Conservation (phyloP, 257 asterid species). For the Apocynum venetum region DNA sequence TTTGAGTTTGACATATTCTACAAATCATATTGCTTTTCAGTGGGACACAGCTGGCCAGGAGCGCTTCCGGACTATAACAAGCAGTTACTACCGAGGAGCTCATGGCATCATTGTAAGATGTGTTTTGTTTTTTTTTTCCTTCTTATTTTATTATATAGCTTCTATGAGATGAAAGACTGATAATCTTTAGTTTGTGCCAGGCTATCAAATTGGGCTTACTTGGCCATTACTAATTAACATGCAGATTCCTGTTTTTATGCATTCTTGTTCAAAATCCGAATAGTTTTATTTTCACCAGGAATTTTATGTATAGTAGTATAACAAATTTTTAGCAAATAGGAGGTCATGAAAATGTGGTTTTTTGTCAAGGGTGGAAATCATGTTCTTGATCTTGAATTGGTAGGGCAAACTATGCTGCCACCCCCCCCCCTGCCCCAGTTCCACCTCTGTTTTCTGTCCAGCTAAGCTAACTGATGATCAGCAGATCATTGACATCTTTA, state of each 20-base stretch:
- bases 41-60: constrained; percentile 99
- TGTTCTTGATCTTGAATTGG: not conserved
- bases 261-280: not conserved
- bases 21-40: constrained; percentile 36
- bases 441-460: not conserved
- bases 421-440: not conserved
- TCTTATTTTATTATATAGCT: not conserved
- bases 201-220: not conserved
- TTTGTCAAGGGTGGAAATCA: not conserved
- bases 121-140: not conserved
- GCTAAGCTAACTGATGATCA: not conserved
- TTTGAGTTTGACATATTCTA: not conserved
- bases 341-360: not conserved
- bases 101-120: constrained; percentile 91
- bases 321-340: not conserved
- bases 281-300: not conserved
- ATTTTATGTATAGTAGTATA: not conserved
- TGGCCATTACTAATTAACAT: not conserved
- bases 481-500: not conserved
- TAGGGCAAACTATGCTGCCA: not conserved
- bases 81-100: constrained; percentile 99
- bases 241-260: not conserved
- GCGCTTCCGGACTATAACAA: constrained; percentile 93
- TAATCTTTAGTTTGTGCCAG: not conserved
- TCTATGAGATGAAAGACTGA: not conserved